These are phyloP conservation scores for Microdochium bolleyi DNA, from an alignment of 2,329 filamentous ascomycete genomes.

Conservation along the genomic window DNA sequence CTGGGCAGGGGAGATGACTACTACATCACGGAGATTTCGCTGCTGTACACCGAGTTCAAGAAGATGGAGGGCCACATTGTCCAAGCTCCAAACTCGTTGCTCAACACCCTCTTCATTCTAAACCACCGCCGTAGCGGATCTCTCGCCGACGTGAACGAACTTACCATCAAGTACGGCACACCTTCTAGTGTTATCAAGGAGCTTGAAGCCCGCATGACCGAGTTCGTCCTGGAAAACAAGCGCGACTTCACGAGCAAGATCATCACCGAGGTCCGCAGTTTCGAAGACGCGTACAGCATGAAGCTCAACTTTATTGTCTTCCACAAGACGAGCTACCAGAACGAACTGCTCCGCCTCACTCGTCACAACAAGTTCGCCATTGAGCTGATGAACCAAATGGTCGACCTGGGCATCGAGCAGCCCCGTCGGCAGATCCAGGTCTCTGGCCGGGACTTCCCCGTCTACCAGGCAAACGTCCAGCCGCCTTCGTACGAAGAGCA, in stretches of 20 bases:
- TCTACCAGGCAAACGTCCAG: slow-evolving; percentile 39
- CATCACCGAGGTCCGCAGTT: slow-evolving; percentile 71
- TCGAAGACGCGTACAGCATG: slow-evolving; percentile 77
- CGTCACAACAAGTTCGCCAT: slow-evolving; percentile 92
- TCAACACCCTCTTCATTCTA: slow-evolving; percentile 89
- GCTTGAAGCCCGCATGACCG: slow-evolving; percentile 70
- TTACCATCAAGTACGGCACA: slow-evolving; percentile 18
- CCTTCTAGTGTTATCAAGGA: slow-evolving; percentile 63
- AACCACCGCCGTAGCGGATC: slow-evolving; percentile 88
- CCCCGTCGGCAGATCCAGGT: slow-evolving; percentile 68
- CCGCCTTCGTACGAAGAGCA: slow-evolving; percentile 19
- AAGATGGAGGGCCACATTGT: slow-evolving; percentile 97
- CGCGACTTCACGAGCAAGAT: slow-evolving; percentile 84
- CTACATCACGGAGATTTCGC: slow-evolving; percentile 88
- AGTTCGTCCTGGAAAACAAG: slow-evolving; percentile 79
- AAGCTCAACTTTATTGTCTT: slow-evolving; percentile 93
- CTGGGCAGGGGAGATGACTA: slow-evolving; percentile 79
- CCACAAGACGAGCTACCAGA: slow-evolving; percentile 96
- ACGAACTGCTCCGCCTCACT: slow-evolving; percentile 81
- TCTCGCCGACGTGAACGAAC: slow-evolving; percentile 63
- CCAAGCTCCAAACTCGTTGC: slow-evolving; percentile 87
- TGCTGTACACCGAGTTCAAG: slow-evolving; percentile 95
- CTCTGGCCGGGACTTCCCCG: slow-evolving; percentile 56
- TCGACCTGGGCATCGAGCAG: slow-evolving; percentile 77
- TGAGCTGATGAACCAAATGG: slow-evolving; percentile 80